phyloP scores from a whole-genome alignment of 2,329 filamentous ascomycete species.

The Tolypocladium ovalisporum region DNA sequence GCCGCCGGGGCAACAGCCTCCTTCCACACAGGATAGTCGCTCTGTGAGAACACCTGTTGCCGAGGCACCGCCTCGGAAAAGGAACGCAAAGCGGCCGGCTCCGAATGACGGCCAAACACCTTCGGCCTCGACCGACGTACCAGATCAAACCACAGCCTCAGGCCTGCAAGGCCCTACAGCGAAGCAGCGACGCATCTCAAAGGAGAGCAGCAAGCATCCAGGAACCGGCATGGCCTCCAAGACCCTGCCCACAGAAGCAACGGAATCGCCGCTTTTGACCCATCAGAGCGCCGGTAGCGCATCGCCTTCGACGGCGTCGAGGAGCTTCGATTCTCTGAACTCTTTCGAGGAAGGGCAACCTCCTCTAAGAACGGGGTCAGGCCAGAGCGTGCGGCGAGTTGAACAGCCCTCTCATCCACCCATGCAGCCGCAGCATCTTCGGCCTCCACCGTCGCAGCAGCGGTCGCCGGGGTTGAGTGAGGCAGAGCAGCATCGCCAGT shows the following conservation, averaged over 20 bases:
- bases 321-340: conserved; percentile 8
- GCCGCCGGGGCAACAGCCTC: neutral
- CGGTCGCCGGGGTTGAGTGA: conserved; percentile 2
- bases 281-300: conserved; percentile 2
- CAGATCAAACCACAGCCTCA: conserved; percentile 1
- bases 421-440: conserved; percentile 3
- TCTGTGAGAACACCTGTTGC: neutral
- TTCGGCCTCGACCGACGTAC: neutral
- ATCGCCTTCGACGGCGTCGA: conserved; percentile 3
- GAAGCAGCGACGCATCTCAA: conserved; percentile 17
- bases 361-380: conserved; percentile 1
- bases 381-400: conserved; percentile 7
- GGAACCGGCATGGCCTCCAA: conserved; percentile 4
- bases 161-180: conserved; percentile 4
- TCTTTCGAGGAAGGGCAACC: conserved; percentile 1
- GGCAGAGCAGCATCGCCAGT: conserved; percentile 1
- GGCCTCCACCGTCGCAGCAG: conserved; percentile 1
- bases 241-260: conserved; percentile 1
- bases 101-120: neutral
- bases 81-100: neutral
- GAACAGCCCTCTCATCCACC: conserved; percentile 5
- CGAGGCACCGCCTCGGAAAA: neutral
- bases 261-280: conserved; percentile 6
- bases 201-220: conserved; percentile 8
- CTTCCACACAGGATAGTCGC: neutral